Percentiles rank a stretch among this genome's conserved stretches.
phyloP scores from a whole-genome alignment of 140 eudicot genomes.

The Oenanthe javanica region DNA sequence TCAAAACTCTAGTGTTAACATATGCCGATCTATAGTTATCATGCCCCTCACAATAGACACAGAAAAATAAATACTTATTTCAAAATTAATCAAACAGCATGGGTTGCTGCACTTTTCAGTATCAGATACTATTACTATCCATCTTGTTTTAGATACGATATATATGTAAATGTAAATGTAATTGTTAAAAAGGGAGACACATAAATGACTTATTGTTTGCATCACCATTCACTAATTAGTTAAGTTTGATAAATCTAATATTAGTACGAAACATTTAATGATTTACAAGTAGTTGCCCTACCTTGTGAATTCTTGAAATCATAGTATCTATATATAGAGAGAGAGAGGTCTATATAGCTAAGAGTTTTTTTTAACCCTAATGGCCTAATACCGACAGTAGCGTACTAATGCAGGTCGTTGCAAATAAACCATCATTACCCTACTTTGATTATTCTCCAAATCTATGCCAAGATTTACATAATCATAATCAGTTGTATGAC shows the following conservation, averaged over 20 bases:
- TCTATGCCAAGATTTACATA: neutral
- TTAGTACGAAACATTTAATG: too few species aligned
- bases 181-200: neutral
- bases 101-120: too few species aligned
- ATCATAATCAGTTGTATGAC: neutral
- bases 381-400: neutral
- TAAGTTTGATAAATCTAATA: neutral
- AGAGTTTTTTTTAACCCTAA: neutral
- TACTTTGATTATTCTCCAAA: neutral
- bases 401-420: neutral
- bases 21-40: too few species aligned
- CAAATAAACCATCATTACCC: neutral
- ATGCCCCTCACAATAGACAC: too few species aligned
- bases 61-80: too few species aligned
- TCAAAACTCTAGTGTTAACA: too few species aligned
- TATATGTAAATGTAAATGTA: too few species aligned
- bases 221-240: neutral
- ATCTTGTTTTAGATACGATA: too few species aligned
- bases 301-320: neutral
- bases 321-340: neutral
- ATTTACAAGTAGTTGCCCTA: neutral
- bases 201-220: neutral
- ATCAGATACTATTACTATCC: too few species aligned
- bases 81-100: too few species aligned
- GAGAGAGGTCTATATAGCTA: neutral